Conservation (phyloP, 257 asterid species). For the Hygrophila difformis region DNA sequence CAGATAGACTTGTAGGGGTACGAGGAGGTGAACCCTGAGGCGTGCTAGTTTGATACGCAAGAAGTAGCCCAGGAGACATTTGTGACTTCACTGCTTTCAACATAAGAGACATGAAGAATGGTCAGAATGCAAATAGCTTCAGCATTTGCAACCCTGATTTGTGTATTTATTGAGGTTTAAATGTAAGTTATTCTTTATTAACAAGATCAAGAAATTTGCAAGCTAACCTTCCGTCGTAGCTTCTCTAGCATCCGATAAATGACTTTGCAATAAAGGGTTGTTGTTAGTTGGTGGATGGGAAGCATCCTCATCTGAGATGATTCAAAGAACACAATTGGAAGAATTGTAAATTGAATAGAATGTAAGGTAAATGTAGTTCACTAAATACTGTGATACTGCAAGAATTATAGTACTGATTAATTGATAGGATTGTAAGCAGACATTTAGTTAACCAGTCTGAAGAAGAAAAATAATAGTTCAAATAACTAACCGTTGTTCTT, state of each 20-base stretch:
- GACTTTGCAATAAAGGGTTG: neutral
- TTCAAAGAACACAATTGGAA: neutral
- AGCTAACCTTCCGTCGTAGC: constrained; percentile 47
- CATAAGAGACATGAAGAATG: neutral
- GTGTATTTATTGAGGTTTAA: too few relatives aligned
- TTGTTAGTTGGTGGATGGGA: neutral
- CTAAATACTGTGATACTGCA: too few relatives aligned
- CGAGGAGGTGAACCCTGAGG: constrained; percentile 81
- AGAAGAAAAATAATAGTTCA: too few relatives aligned
- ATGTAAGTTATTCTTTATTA: too few relatives aligned
- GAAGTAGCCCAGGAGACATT: constrained; percentile 44
- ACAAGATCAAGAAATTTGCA: too few relatives aligned
- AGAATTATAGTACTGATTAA: too few relatives aligned
- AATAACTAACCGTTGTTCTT: too few relatives aligned
- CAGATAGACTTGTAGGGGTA: constrained; percentile 79
- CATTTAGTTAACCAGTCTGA: too few relatives aligned
- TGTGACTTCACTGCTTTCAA: constrained; percentile 48
- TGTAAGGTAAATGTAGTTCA: too few relatives aligned
- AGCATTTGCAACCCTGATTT: neutral
- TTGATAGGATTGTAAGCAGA: too few relatives aligned
- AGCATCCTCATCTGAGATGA: constrained; percentile 43
- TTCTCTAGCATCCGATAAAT: constrained; percentile 26
- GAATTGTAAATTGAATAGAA: too few relatives aligned
- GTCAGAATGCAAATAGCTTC: neutral
- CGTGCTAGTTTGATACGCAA: constrained; percentile 73